Evolutionary conservation across 169 alveolate genomes (phyloP).

Genomic region (Neospora caninum): DNA sequence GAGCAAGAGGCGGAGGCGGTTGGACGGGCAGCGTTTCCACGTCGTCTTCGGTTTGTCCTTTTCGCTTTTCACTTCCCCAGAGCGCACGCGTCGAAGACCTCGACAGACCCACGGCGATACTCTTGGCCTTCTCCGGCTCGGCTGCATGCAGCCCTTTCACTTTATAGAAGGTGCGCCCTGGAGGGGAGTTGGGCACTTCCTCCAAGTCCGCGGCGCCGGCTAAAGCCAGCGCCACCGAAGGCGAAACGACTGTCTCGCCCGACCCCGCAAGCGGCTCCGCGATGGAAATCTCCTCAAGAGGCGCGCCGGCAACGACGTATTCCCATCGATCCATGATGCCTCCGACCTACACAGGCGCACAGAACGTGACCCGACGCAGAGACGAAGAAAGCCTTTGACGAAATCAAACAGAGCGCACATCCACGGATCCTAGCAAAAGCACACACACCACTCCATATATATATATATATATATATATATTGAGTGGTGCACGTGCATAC

Average conservation of each 20-base stretch:
- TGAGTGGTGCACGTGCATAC: background rate
- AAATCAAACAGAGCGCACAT: too few relatives aligned
- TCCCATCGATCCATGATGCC: conserved; percentile 78
- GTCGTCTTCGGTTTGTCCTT: background rate
- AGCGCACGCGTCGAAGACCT: background rate
- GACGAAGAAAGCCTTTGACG: too few relatives aligned
- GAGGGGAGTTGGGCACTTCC: conserved; percentile 62
- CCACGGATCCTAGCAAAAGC: too few relatives aligned
- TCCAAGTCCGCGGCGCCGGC: conserved; percentile 60
- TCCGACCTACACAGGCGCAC: conserved; percentile 63
- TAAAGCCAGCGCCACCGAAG: conserved; percentile 62
- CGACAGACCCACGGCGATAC: background rate
- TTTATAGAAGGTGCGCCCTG: conserved; percentile 59
- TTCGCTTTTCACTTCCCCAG: background rate
- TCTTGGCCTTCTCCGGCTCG: background rate
- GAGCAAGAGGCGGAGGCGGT: conserved; percentile 66
- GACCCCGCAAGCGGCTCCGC: conserved; percentile 83
- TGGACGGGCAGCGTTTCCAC: background rate
- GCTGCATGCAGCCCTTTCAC: background rate
- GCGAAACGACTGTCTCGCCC: conserved; percentile 70
- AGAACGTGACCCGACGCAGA: background rate
- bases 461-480: background rate
- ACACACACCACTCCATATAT: background rate
- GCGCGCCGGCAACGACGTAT: conserved; percentile 84
- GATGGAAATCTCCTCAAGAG: conserved; percentile 77